Evolutionary conservation across 371 early-diverging fungal species (phyloP).

Genomic region (Coemansia sp.): DNA sequence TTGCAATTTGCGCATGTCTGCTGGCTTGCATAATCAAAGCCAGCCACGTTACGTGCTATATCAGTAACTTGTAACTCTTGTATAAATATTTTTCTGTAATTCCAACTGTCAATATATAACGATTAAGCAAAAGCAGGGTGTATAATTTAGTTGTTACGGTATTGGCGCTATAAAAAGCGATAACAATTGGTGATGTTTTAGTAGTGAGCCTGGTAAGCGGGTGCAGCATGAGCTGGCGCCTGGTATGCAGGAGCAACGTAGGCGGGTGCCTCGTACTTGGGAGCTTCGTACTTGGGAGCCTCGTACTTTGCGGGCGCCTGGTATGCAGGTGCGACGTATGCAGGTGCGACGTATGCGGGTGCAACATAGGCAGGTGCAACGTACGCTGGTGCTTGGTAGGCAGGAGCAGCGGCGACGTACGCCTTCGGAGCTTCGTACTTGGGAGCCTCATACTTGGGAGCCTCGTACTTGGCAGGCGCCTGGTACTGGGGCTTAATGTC

Average conservation of each 20-base stretch:
- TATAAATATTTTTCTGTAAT: not conserved
- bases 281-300: no score
- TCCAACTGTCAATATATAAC: slow-evolving; percentile 3
- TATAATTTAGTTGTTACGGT: not conserved
- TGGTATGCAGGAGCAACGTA: not conserved
- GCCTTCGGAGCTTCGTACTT: slow-evolving; percentile 7
- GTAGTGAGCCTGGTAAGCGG: slow-evolving; percentile 17
- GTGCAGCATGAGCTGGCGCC: slow-evolving; percentile 1
- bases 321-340: slow-evolving; percentile 11
- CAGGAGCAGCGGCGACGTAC: slow-evolving; percentile 10
- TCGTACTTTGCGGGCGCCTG: slow-evolving; percentile 8
- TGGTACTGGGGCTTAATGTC: slow-evolving; percentile 23
- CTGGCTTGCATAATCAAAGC: slow-evolving; percentile 12
- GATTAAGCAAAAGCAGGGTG: not conserved
- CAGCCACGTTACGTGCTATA: slow-evolving; percentile 5
- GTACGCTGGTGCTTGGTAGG: slow-evolving; percentile 13
- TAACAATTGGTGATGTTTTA: not conserved
- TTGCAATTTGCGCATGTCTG: slow-evolving; percentile 17
- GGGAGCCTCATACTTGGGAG: slow-evolving; percentile 21
- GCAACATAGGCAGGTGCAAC: slow-evolving; percentile 7
- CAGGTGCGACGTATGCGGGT: slow-evolving; percentile 9
- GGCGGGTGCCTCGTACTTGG: not conserved
- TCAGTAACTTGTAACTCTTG: not conserved
- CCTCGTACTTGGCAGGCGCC: slow-evolving; percentile 19
- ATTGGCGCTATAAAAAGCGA: not conserved